Evolutionary conservation across 768 basidiomycete genomes (phyloP).

Genomic region (Grammothele lineata): DNA sequence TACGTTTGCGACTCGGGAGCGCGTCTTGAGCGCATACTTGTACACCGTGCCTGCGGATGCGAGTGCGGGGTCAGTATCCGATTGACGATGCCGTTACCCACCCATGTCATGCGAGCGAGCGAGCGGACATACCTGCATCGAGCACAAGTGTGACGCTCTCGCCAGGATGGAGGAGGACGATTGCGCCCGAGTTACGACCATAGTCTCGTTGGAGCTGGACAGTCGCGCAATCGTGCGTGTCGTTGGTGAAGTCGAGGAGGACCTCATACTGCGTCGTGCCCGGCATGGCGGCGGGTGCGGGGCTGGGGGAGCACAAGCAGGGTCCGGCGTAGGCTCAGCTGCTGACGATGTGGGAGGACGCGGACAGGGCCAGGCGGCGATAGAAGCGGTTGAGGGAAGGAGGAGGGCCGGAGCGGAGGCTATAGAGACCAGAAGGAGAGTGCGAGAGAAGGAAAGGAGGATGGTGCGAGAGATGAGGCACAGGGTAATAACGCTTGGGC

Average conservation of each 20-base stretch:
- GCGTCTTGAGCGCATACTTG: constrained; percentile 64
- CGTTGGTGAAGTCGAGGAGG: constrained; percentile 65
- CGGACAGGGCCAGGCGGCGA: constrained; percentile 7
- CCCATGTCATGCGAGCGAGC: no score
- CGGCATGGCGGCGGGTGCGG: constrained; percentile 44
- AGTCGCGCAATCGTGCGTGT: constrained; percentile 59
- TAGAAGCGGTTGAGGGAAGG: constrained; percentile 15
- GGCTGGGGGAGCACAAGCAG: constrained; percentile 13
- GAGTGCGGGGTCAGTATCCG: constrained; percentile 5
- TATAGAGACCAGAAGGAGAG: constrained; percentile 23
- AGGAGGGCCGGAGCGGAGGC: constrained; percentile 5
- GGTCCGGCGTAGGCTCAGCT: no score
- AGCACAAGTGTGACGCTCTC: constrained; percentile 65
- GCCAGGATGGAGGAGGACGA: constrained; percentile 55
- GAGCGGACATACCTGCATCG: constrained; percentile 39
- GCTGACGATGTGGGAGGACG: no score
- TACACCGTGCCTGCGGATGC: constrained; percentile 47
- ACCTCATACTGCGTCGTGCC: constrained; percentile 61
- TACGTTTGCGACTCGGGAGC: constrained; percentile 62
- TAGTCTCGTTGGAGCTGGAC: constrained; percentile 65
- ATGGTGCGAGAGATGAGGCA: constrained; percentile 22
- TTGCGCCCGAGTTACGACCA: constrained; percentile 47
- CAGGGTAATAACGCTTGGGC: constrained; percentile 18
- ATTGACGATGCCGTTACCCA: no score
- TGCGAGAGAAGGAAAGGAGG: constrained; percentile 26